Conservation (phyloP, 495 filamentous ascomycete species). For the Podospora sp. region DNA sequence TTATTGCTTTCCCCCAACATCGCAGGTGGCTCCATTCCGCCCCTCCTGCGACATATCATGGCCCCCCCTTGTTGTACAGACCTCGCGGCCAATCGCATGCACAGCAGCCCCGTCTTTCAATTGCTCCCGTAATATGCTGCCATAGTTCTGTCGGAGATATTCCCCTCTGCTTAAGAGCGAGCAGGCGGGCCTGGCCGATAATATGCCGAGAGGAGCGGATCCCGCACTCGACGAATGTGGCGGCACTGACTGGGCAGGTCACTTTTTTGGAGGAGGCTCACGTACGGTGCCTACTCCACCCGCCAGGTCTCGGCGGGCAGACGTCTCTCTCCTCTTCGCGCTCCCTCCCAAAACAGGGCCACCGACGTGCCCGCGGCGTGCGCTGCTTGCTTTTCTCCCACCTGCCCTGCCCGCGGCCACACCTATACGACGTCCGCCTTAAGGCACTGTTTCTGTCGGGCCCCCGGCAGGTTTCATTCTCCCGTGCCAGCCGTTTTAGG, state of each 20-base stretch:
- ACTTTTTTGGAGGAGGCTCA: constrained; percentile 12
- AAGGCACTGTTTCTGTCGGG: constrained; percentile 10
- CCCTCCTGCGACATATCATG: not conserved
- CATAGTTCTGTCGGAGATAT: constrained; percentile 13
- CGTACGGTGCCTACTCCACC: not conserved
- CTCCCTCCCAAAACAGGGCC: not conserved
- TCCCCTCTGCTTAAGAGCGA: not conserved
- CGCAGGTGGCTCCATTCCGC: not conserved
- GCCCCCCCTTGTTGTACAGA: not conserved
- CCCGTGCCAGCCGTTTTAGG: constrained; percentile 32
- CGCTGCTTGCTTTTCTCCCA: not conserved
- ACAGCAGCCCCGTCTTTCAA: not conserved
- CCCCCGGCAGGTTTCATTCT: constrained; percentile 37
- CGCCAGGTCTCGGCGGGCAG: not conserved
- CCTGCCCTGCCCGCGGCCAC: constrained; percentile 6
- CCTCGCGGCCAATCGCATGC: not conserved
- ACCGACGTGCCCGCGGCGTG: not conserved
- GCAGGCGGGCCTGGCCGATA: constrained; percentile 9
- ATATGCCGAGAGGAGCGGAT: constrained; percentile 1
- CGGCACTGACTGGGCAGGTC: not conserved
- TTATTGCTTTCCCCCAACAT: constrained; percentile 4
- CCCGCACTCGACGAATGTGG: not conserved
- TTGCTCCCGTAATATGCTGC: constrained; percentile 15
- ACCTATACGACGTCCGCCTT: constrained; percentile 29
- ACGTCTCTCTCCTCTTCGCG: not conserved